Percentiles rank a stretch among this genome's conserved stretches.
phyloP scores from a whole-genome alignment of 768 basidiomycete genomes.

The Tylopilus intermedius region DNA sequence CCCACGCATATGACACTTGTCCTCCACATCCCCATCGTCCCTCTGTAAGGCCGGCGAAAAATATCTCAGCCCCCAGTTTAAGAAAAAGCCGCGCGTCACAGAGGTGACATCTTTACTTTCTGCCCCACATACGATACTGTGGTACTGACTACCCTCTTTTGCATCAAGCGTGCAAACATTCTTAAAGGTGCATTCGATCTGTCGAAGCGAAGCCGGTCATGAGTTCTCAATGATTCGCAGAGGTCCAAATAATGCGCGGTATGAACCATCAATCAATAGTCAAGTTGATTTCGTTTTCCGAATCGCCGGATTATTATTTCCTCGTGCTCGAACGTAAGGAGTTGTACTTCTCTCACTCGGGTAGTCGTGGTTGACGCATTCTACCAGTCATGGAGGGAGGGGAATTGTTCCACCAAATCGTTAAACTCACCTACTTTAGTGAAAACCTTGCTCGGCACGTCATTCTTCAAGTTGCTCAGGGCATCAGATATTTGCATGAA shows the following conservation, averaged over 20 bases:
- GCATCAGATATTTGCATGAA: slow-evolving; percentile 93
- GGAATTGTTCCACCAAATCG: slow-evolving; percentile 97
- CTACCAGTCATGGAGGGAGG: slow-evolving; percentile 90
- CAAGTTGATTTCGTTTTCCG: slow-evolving; percentile 86
- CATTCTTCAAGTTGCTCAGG: slow-evolving; percentile 91
- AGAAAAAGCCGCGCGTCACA: slow-evolving; percentile 95
- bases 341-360: background rate
- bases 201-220: background rate
- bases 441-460: slow-evolving; percentile 97
- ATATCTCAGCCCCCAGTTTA: slow-evolving; percentile 89
- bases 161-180: slow-evolving; percentile 84
- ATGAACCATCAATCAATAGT: slow-evolving; percentile 89
- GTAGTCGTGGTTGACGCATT: slow-evolving; percentile 9
- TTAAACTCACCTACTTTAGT: slow-evolving; percentile 97
- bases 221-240: slow-evolving; percentile 36
- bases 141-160: slow-evolving; percentile 18
- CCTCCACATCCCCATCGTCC: slow-evolving; percentile 19
- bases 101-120: slow-evolving; percentile 59
- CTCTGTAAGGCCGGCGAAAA: slow-evolving; percentile 77
- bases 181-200: slow-evolving; percentile 63
- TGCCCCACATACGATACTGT: slow-evolving; percentile 15
- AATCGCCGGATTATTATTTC: slow-evolving; percentile 91
- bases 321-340: slow-evolving; percentile 83
- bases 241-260: slow-evolving; percentile 99
- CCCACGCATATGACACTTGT: slow-evolving; percentile 9